Base-by-base conservation (phyloP, 1,139 yeast species). In the Tardiomyces digboiensis region DNA sequence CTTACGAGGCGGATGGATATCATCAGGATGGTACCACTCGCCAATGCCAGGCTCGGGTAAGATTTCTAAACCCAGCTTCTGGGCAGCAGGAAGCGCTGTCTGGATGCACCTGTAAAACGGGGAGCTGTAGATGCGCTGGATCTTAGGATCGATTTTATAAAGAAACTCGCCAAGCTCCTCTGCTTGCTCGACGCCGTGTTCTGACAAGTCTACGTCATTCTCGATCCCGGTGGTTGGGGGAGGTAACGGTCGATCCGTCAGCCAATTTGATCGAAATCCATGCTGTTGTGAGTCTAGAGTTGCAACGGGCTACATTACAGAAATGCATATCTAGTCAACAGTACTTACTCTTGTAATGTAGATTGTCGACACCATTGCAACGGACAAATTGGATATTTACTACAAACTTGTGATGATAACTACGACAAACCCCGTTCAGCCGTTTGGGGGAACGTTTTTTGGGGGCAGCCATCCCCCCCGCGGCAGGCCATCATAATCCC, bases 51-150 rank as follows among this genome's bases (percentile, higher is more conserved):
- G 64, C 56, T 86, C 95, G 12, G 82, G 61, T 36, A 67, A 71
- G n/a, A 85, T 72, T n/a, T 78, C 76, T 29, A 80, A 57, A 12
- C 70, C 76, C 21, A 82, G 64, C 41, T 63, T 61, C 36, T 74
- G 68, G 1, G 89, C 78, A n/a, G 80, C 66, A 2, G 91, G 85
- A 40, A 76, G 73, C 2, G 83, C 76, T 0, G 97, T 88, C 60
- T 91, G 89, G n/a, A 89, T 70, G 61, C 97, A 91, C 49, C 97
- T 68, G 61, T 86, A 88, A 61, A 87, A 89, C 0, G 97, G 97
- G 2, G 96, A 86, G 1, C 82, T 68, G 53, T 83, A 68, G 21
- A 86, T 72, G 42, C 80, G 67, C 49, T 80, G 79, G 1, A 89
- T 86, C 45, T 69, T 71, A 20, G 78, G 75, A 8, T 53, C 53